These are phyloP conservation scores for Epichloe bromicola DNA, from an alignment of 2,329 filamentous ascomycete genomes.

Conservation along the genomic window DNA sequence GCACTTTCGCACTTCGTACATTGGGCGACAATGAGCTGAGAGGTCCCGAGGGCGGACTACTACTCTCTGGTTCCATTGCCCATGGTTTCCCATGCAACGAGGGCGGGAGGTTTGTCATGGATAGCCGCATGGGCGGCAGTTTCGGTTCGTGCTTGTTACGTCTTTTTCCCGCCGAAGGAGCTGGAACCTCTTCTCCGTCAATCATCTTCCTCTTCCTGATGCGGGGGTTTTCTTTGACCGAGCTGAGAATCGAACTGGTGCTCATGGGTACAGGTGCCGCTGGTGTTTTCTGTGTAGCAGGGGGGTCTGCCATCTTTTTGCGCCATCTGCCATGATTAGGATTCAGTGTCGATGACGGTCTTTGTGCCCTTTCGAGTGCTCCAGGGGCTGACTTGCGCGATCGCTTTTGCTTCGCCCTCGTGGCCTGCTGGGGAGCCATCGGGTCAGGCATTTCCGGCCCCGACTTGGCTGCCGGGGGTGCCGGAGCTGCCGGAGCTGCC, in stretches of 20 bases:
- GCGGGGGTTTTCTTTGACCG: conserved; percentile 36
- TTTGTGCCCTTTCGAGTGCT: conserved; percentile 17
- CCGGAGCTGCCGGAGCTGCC: background rate
- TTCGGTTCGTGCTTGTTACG: conserved; percentile 10
- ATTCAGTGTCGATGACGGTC: conserved; percentile 21
- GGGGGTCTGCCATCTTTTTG: conserved; percentile 9
- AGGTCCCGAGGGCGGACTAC: conserved; percentile 13
- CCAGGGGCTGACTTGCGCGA: conserved; percentile 29
- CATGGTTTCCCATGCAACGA: conserved; percentile 12
- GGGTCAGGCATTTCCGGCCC: background rate
- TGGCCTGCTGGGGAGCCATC: conserved; percentile 4
- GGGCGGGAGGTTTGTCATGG: conserved; percentile 7
- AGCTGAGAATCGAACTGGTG: conserved; percentile 33
- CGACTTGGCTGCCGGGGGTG: too few relatives aligned
- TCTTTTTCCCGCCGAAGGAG: conserved; percentile 7
- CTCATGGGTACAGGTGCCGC: background rate
- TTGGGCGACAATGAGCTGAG: conserved; percentile 20
- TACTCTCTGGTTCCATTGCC: conserved; percentile 17
- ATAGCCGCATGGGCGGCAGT: conserved; percentile 19
- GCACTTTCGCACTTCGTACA: conserved; percentile 11
- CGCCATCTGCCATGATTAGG: conserved; percentile 22
- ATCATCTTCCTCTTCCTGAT: conserved; percentile 34
- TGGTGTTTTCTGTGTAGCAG: background rate
- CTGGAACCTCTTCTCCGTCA: conserved; percentile 23
- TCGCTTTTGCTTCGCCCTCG: conserved; percentile 17